Percentiles rank a stretch among this genome's conserved stretches.
phyloP scores from a whole-genome alignment of 495 filamentous ascomycete species.

The Monascus purpureus region DNA sequence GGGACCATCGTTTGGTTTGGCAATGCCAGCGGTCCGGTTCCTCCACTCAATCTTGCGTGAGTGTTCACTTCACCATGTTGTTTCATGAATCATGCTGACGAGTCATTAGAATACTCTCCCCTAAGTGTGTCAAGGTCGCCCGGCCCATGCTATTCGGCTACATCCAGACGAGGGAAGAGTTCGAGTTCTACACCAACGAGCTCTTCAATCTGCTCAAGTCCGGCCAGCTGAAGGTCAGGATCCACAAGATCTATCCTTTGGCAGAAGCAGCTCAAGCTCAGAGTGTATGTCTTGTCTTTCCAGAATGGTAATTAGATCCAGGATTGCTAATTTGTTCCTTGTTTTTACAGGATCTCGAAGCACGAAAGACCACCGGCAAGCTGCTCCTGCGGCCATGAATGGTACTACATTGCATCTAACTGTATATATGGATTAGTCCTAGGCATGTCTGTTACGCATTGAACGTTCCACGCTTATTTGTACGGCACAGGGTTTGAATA shows the following conservation, averaged over 20 bases:
- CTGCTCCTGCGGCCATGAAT: slow-evolving; percentile 24
- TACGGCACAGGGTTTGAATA: too few species aligned
- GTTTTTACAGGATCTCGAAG: slow-evolving; percentile 52
- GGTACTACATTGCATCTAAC: background rate
- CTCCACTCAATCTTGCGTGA: slow-evolving; percentile 54
- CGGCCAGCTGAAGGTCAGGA: slow-evolving; percentile 54
- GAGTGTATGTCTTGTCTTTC: slow-evolving; percentile 19
- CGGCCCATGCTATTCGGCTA: slow-evolving; percentile 66
- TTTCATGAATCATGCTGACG: slow-evolving; percentile 1
- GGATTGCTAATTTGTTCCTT: slow-evolving; percentile 2
- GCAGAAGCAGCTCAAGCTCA: slow-evolving; percentile 64
- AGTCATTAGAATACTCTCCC: slow-evolving; percentile 32
- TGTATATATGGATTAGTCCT: background rate
- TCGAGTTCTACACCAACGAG: slow-evolving; percentile 54
- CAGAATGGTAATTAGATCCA: background rate
- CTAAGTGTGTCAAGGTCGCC: slow-evolving; percentile 71
- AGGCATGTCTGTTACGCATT: too few species aligned
- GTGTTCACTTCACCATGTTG: slow-evolving; percentile 9
- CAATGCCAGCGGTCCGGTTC: slow-evolving; percentile 74
- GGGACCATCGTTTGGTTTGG: slow-evolving; percentile 79
- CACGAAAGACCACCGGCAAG: slow-evolving; percentile 76
- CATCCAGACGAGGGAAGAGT: slow-evolving; percentile 62
- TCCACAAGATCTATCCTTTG: slow-evolving; percentile 76
- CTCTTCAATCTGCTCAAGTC: slow-evolving; percentile 57
- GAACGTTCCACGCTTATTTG: too few species aligned